phyloP scores from a whole-genome alignment of 768 basidiomycete genomes.

The Cyathus striatus region DNA sequence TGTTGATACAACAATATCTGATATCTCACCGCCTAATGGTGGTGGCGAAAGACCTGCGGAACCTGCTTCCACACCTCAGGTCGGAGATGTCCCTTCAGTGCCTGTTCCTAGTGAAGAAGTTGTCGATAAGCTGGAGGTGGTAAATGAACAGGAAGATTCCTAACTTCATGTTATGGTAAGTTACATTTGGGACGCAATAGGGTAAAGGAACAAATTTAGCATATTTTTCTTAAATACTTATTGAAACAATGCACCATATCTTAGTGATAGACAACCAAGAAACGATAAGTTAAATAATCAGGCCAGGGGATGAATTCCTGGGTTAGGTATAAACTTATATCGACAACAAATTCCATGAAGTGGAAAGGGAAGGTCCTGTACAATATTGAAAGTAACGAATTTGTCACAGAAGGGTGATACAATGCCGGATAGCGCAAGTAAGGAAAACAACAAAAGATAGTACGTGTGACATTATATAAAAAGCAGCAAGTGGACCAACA shows the following conservation, averaged over 20 bases:
- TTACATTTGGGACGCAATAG: conserved; percentile 1
- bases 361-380: conserved; percentile 25
- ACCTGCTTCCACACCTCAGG: conserved; percentile 35
- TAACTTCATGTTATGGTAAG: conserved; percentile 9
- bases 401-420: conserved; percentile 20
- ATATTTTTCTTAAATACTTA: neutral
- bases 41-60: conserved; percentile 39
- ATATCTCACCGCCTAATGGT: conserved; percentile 31
- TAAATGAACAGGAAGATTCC: conserved; percentile 20
- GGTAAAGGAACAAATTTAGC: neutral
- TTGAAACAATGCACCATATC: conserved; percentile 11
- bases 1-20: conserved; percentile 20
- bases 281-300: conserved; percentile 21
- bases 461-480: conserved; percentile 8
- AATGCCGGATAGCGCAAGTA: conserved; percentile 17
- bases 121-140: conserved; percentile 37
- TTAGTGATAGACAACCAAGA: conserved; percentile 3
- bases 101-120: conserved; percentile 34
- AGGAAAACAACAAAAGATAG: neutral
- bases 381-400: conserved; percentile 26
- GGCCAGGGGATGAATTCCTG: conserved; percentile 9
- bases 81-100: conserved; percentile 17
- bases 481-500: conserved; percentile 9
- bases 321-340: conserved; percentile 28
- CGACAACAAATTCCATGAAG: conserved; percentile 28